These are phyloP conservation scores for Camellia sinensis DNA, from an alignment of 148 eudicot genomes.

Conservation along the genomic window DNA sequence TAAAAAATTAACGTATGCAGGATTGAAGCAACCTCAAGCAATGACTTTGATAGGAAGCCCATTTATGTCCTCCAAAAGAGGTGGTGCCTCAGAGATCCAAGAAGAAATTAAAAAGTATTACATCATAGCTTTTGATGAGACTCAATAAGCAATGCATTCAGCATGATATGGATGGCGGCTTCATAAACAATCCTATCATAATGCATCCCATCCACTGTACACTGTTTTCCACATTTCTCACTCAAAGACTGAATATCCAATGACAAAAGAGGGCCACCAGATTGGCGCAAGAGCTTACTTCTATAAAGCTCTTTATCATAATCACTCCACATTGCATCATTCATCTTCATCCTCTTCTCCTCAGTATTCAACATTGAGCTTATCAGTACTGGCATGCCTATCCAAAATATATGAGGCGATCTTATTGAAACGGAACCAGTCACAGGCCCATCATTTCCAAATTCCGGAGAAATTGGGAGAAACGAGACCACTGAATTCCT, in stretches of 20 bases:
- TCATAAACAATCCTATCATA: conserved; percentile 69
- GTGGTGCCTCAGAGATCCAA: conserved; percentile 9
- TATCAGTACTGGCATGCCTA: conserved; percentile 76
- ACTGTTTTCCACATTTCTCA: conserved; percentile 57
- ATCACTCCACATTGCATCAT: conserved; percentile 28
- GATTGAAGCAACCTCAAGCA: conserved; percentile 6
- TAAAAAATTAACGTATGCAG: neutral
- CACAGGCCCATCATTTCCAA: conserved; percentile 16
- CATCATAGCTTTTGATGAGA: conserved; percentile 74
- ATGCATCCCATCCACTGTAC: conserved; percentile 94
- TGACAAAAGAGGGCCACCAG: conserved; percentile 67
- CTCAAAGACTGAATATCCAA: conserved; percentile 61
- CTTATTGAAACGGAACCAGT: conserved; percentile 24
- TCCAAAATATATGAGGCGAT: conserved; percentile 82
- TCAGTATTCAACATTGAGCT: conserved; percentile 80
- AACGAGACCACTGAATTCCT: conserved; percentile 46
- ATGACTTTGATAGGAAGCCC: neutral
- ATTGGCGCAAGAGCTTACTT: conserved; percentile 58
- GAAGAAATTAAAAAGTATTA: conserved; percentile 4
- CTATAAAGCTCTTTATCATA: conserved; percentile 46
- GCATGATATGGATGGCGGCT: conserved; percentile 72
- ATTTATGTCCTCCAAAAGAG: neutral
- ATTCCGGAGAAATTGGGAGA: conserved; percentile 38
- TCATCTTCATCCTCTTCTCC: conserved; percentile 85
- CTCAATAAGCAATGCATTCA: conserved; percentile 86